Conservation (phyloP, 2,329 filamentous ascomycete genomes). For the Allantophomopsis lycopodina region DNA sequence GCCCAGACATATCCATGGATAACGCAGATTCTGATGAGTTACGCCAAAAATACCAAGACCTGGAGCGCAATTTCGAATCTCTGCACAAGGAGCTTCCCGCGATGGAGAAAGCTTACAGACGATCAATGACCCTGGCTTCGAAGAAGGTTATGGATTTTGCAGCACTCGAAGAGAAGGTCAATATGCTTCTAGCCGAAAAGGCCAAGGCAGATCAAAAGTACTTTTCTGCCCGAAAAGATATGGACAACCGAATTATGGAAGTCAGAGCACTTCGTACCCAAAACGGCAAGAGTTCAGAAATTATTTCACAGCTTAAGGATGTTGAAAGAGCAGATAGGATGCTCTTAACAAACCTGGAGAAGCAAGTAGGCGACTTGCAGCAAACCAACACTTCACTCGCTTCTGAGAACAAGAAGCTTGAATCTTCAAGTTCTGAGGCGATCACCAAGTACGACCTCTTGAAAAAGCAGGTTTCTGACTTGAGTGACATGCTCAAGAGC, state of each 20-base stretch:
- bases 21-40: slow-evolving; percentile 57
- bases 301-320: slow-evolving; percentile 87
- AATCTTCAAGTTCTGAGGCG: slow-evolving; percentile 58
- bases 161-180: slow-evolving; percentile 64
- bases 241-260: slow-evolving; percentile 72
- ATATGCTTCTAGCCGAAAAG: slow-evolving; percentile 71
- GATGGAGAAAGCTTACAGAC: slow-evolving; percentile 84
- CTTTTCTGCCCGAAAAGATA: slow-evolving; percentile 88
- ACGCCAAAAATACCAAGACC: slow-evolving; percentile 54
- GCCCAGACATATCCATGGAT: slow-evolving; percentile 33
- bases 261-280: slow-evolving; percentile 68
- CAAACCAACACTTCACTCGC: slow-evolving; percentile 61
- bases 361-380: slow-evolving; percentile 73
- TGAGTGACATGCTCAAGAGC: slow-evolving; percentile 58
- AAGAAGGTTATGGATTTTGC: slow-evolving; percentile 75
- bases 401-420: slow-evolving; percentile 60
- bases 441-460: slow-evolving; percentile 57
- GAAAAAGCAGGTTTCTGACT: slow-evolving; percentile 61
- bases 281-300: slow-evolving; percentile 82
- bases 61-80: slow-evolving; percentile 69
- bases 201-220: slow-evolving; percentile 96
- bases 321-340: slow-evolving; percentile 66
- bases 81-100: slow-evolving; percentile 80
- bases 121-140: slow-evolving; percentile 69
- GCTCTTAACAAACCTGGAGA: slow-evolving; percentile 74